Evolutionary conservation across 208 protist genomes (phyloP).

Genomic region (Crithidia fasciculata): DNA sequence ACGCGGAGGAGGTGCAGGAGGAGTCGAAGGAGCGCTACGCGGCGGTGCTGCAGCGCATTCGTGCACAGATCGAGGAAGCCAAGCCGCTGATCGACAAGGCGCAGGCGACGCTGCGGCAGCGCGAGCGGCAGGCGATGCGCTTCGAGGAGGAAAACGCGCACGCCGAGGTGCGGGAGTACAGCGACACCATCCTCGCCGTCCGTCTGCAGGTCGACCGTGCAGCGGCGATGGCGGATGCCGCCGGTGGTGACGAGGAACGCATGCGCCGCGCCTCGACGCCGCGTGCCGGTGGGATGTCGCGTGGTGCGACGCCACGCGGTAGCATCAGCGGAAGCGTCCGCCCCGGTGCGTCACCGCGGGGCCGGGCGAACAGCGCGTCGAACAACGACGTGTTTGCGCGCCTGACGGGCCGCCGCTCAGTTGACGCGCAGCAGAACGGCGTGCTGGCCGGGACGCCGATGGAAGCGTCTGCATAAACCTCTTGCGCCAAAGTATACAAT

Average conservation of each 20-base stretch:
- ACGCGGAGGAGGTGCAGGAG: conserved; percentile 16
- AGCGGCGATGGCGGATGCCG: conserved; percentile 9
- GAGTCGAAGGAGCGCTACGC: conserved; percentile 14
- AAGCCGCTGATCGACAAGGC: conserved; percentile 18
- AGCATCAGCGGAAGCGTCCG: conserved; percentile 17
- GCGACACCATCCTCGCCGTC: conserved; percentile 13
- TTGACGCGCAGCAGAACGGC: not conserved
- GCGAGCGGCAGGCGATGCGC: not conserved
- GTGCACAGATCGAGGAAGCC: conserved; percentile 8
- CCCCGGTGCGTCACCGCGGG: conserved; percentile 6
- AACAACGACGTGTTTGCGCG: conserved; percentile 23
- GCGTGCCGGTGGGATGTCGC: conserved; percentile 9
- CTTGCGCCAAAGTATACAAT: not conserved
- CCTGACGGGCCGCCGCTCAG: conserved; percentile 3
- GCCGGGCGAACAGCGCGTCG: not conserved
- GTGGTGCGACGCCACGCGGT: conserved; percentile 20
- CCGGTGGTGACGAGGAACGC: conserved; percentile 17
- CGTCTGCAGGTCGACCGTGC: conserved; percentile 21
- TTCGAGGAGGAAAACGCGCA: conserved; percentile 9
- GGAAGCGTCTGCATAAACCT: not conserved
- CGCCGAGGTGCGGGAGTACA: conserved; percentile 16
- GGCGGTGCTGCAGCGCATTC: conserved; percentile 3
- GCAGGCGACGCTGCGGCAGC: not conserved
- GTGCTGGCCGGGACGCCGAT: not conserved
- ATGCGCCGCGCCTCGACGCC: conserved; percentile 22